Base-by-base conservation (phyloP, 2,329 filamentous ascomycete genomes). In the Pseudocercospora fijiensis region DNA sequence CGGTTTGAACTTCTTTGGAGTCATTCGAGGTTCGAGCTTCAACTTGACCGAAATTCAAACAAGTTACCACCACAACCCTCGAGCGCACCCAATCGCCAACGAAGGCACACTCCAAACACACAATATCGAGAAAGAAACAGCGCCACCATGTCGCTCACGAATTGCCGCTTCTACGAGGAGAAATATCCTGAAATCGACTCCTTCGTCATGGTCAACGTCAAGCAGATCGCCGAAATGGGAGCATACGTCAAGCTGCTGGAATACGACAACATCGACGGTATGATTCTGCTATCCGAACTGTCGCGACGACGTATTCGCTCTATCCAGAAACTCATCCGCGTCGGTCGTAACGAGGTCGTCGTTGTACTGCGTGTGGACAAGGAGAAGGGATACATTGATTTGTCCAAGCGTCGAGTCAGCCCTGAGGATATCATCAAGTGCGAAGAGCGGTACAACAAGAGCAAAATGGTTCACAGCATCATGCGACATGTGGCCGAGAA, bases 171-270 rank as follows among this genome's bases (percentile, higher is more conserved):
- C 82, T 97, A 96, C 80, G 92, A 96, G 85, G 92, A 96, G 83
- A 96, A 96, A 82, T 97, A 90, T 76, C 92, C 92, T 64, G 95
- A 98, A 85, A 94, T 99, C 78, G 95, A 99, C 82, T 96, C 92
- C 85, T 98, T 97, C 82, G 96, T 99, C 78, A 99, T 99, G 95
- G 95, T 99, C 79, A 99, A 98, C 81, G 95, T 98, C 75, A 96
- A 96, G 87, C 92, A 96, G 90, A 99, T 99, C 78, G 95, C 95
- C 79, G 96, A 99, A 82, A 99, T 99, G 96, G 95, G 95, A 79
- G 95, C 96, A 74, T 99, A 99, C 79, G 96, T 99, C 76, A 99
- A 99, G 83, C 89, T 99, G 62, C 89, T 99, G 73, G 95, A 99
- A 83, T 99, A 99, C 82, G 95, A 99, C 82, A 97, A 98, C 83